These are phyloP conservation scores for Tylopilus vinaceipallidus DNA, from an alignment of 768 basidiomycete genomes.

Conservation along the genomic window DNA sequence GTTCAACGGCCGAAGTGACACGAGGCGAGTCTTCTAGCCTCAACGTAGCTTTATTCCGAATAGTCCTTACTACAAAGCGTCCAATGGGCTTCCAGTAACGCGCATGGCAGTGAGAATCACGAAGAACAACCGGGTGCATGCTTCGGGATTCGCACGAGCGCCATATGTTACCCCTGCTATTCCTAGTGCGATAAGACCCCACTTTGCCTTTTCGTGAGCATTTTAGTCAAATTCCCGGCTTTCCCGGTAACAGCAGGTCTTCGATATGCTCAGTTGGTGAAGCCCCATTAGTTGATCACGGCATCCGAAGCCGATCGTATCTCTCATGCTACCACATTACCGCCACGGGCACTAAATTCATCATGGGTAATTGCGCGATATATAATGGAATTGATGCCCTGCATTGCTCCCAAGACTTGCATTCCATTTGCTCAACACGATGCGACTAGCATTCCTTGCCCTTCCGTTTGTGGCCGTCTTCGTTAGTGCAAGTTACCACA, in stretches of 20 bases:
- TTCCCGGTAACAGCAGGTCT: background rate
- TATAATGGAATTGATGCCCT: slow-evolving; percentile 4
- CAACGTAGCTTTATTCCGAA: background rate
- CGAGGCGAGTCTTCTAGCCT: background rate
- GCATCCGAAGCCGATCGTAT: background rate
- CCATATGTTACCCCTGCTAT: slow-evolving; percentile 1
- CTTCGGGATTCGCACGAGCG: background rate
- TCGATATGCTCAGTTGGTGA: background rate
- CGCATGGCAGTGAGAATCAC: background rate
- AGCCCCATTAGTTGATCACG: no score
- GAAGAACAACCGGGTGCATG: background rate
- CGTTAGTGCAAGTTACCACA: slow-evolving; percentile 8
- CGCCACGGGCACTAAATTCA: background rate
- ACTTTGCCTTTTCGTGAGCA: background rate
- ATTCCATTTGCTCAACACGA: background rate
- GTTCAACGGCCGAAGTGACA: background rate
- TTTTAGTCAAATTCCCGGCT: background rate
- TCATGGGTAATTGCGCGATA: background rate
- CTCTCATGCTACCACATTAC: background rate
- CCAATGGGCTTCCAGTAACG: background rate
- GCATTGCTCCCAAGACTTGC: background rate
- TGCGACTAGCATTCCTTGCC: slow-evolving; percentile 13
- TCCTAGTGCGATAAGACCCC: background rate
- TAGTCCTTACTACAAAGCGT: background rate
- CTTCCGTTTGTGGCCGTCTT: slow-evolving; percentile 14